Percentiles rank a stretch among this genome's conserved stretches.
These are phyloP conservation scores for Phoma herbarum DNA, from an alignment of 2,329 filamentous ascomycete species.

Conservation along the genomic window DNA sequence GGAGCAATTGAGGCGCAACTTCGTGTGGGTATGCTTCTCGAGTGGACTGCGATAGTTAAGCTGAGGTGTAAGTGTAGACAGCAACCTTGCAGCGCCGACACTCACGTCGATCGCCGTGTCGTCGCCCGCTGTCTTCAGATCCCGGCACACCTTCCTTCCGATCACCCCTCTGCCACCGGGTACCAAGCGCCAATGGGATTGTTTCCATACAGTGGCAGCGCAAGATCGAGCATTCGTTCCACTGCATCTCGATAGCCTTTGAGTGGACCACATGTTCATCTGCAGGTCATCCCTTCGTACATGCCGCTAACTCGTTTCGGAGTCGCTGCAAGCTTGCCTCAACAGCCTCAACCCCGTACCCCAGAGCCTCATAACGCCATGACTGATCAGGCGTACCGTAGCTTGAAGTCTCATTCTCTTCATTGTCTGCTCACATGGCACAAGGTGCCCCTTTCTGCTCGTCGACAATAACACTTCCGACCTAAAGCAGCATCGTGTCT, in stretches of 20 bases:
- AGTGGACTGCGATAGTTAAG: neutral
- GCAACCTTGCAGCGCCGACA: neutral
- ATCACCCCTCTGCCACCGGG: neutral
- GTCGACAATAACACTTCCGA: neutral
- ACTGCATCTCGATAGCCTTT: conserved; percentile 1
- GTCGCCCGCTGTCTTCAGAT: neutral
- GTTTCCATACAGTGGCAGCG: neutral
- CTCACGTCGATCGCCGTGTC: neutral
- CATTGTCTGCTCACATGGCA: conserved; percentile 8
- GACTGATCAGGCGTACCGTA: neutral
- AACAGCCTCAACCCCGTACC: conserved; percentile 9
- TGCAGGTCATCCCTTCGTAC: conserved; percentile 17
- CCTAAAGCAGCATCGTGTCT: conserved; percentile 7
- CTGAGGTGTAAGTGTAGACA: neutral
- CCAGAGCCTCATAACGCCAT: neutral
- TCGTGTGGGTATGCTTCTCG: neutral
- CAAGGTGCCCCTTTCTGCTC: neutral
- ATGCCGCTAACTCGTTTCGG: conserved; percentile 3
- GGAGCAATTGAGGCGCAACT: neutral
- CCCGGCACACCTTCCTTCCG: neutral
- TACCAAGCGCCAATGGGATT: neutral
- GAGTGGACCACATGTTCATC: neutral
- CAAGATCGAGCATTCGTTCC: conserved; percentile 3
- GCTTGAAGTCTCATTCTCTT: neutral
- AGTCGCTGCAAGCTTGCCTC: neutral